A percentile compares a stretch with the other conserved stretches of the same genome.
Evolutionary conservation across 2,329 filamentous ascomycete species (phyloP).

Genomic region (Trichoderma asperellum): DNA sequence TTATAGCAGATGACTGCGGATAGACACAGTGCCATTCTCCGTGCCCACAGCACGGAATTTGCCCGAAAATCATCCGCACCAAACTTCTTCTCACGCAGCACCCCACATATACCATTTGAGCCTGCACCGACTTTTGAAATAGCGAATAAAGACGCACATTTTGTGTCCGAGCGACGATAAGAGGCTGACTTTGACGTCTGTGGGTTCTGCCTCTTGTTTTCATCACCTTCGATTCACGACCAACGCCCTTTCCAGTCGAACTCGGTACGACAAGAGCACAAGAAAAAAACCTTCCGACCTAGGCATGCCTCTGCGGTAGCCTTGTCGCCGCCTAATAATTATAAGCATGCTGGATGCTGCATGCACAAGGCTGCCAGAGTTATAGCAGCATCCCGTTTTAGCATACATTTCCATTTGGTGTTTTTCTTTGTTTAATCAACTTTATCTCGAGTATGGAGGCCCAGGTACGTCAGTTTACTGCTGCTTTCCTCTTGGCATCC

Average conservation of each 20-base stretch:
- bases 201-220: background rate
- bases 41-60: slow-evolving; percentile 34
- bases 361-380: slow-evolving; percentile 47
- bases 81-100: slow-evolving; percentile 26
- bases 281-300: slow-evolving; percentile 32
- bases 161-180: slow-evolving; percentile 22
- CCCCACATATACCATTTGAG: slow-evolving; percentile 46
- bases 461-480: slow-evolving; percentile 46
- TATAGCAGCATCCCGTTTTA: slow-evolving; percentile 47
- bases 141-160: slow-evolving; percentile 46
- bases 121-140: slow-evolving; percentile 49
- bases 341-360: slow-evolving; percentile 50
- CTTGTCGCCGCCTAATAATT: slow-evolving; percentile 40
- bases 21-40: slow-evolving; percentile 27
- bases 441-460: slow-evolving; percentile 49
- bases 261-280: slow-evolving; percentile 12
- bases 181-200: slow-evolving; percentile 15
- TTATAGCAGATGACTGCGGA: background rate
- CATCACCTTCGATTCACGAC: background rate
- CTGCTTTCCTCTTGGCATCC: background rate
- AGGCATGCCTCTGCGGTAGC: slow-evolving; percentile 50
- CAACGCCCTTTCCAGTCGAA: slow-evolving; percentile 30
- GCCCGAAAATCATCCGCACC: slow-evolving; percentile 39
- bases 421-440: slow-evolving; percentile 29
- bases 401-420: slow-evolving; percentile 24